Conservation (phyloP, 495 filamentous ascomycete species). For the Penicillium cosmopolitanum region DNA sequence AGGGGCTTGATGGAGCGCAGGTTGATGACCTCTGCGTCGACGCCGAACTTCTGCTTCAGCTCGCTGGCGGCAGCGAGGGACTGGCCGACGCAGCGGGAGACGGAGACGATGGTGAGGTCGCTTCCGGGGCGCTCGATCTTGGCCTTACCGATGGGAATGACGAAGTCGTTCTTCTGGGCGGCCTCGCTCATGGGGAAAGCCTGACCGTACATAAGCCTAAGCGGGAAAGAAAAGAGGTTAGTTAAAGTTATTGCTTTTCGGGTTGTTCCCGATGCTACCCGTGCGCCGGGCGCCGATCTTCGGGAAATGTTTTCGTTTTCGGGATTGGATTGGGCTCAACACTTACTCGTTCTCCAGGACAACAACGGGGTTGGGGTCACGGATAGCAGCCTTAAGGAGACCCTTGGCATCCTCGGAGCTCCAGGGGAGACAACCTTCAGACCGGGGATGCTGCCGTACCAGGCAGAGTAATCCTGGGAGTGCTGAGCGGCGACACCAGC, state of each 20-base stretch:
- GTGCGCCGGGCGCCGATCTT: not conserved
- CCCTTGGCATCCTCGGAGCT: conserved; percentile 98
- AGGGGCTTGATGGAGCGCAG: conserved; percentile 95
- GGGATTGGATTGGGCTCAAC: conserved; percentile 21
- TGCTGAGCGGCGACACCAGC: conserved; percentile 95
- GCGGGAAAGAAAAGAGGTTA: conserved; percentile 18
- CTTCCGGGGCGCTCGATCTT: conserved; percentile 97
- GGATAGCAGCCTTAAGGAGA: conserved; percentile 94
- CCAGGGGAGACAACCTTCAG: conserved; percentile 94
- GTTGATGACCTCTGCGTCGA: conserved; percentile 97
- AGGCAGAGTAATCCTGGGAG: conserved; percentile 96
- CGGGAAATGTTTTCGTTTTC: not conserved
- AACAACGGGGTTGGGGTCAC: conserved; percentile 95
- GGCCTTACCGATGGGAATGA: conserved; percentile 95
- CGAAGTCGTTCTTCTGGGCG: conserved; percentile 92
- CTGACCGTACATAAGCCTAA: conserved; percentile 86
- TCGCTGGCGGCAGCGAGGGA: conserved; percentile 83
- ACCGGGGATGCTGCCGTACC: conserved; percentile 97
- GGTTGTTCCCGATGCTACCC: not conserved
- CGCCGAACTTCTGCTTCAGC: conserved; percentile 93
- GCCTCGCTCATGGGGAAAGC: conserved; percentile 95
- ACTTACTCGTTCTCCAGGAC: conserved; percentile 93
- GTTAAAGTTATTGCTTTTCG: conserved; percentile 4
- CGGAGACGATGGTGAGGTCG: conserved; percentile 91
- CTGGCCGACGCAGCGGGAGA: conserved; percentile 95